Evolutionary conservation across 2,329 filamentous ascomycete species (phyloP).

Genomic region (Coleophoma eucalyptorum): DNA sequence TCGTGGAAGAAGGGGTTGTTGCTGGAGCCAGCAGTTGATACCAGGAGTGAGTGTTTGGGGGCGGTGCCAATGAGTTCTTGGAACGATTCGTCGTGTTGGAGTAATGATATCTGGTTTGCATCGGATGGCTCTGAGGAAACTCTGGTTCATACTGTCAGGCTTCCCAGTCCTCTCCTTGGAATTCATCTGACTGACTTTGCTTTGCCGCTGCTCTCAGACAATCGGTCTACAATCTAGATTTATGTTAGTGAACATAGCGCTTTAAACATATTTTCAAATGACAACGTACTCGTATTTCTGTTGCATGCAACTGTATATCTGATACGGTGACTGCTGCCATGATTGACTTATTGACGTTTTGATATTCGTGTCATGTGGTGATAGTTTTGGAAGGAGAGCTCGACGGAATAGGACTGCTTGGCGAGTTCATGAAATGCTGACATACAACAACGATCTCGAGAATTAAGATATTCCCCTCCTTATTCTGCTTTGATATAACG

Average conservation of each 20-base stretch:
- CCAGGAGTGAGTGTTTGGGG: slow-evolving; percentile 35
- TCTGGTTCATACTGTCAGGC: too few species aligned
- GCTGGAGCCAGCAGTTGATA: slow-evolving; percentile 35
- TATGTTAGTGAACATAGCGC: background rate
- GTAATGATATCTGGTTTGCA: too few species aligned
- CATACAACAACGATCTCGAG: too few species aligned
- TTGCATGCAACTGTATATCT: background rate
- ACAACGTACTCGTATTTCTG: background rate
- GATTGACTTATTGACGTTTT: background rate
- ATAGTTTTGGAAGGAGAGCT: too few species aligned
- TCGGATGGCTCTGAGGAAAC: too few species aligned
- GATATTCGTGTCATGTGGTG: too few species aligned
- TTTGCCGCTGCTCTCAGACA: slow-evolving; percentile 18
- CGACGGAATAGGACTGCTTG: background rate
- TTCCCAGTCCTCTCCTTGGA: too few species aligned
- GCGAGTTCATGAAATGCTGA: too few species aligned
- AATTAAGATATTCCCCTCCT: too few species aligned
- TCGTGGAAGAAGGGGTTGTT: slow-evolving; percentile 42
- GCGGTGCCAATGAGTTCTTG: slow-evolving; percentile 27
- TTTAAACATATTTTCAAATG: background rate
- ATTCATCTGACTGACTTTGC: slow-evolving; percentile 11
- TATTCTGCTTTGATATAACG: too few species aligned
- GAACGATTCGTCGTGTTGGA: slow-evolving; percentile 33
- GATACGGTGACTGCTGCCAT: background rate
- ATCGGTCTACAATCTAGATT: slow-evolving; percentile 15